These are phyloP conservation scores for Musa troglodytarum DNA, from an alignment of 176 grass and related monocot species.

Conservation along the genomic window DNA sequence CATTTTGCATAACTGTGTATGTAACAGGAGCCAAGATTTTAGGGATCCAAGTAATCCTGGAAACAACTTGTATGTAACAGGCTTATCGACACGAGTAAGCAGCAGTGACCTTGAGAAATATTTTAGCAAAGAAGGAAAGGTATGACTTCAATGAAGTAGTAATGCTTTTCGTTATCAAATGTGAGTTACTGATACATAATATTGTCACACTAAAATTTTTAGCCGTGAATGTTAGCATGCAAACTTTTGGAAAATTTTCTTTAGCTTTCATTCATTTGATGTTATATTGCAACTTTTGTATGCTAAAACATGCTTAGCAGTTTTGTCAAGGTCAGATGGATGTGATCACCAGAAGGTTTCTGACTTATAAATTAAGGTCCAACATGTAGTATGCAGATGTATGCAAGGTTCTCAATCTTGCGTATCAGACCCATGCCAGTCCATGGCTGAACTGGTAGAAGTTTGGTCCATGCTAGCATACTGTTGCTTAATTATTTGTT, in stretches of 20 bases:
- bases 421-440: no score
- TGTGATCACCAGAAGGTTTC: no score
- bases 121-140: slow-evolving; percentile 88
- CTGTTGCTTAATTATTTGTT: no score
- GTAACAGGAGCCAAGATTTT: slow-evolving; percentile 41
- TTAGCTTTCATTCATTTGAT: not conserved
- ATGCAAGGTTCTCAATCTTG: not conserved
- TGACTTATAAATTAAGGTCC: slow-evolving; percentile 1
- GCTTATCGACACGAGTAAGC: slow-evolving; percentile 74
- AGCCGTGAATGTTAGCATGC: not conserved
- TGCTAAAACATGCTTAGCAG: not conserved
- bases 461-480: no score
- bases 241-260: not conserved
- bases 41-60: slow-evolving; percentile 53
- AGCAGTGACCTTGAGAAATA: slow-evolving; percentile 68
- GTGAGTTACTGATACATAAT: not conserved
- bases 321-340: not conserved
- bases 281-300: not conserved
- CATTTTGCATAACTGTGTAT: slow-evolving; percentile 19
- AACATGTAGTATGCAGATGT: not conserved
- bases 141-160: slow-evolving; percentile 14
- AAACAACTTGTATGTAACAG: slow-evolving; percentile 92
- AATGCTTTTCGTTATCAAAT: slow-evolving; percentile 1
- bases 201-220: not conserved
- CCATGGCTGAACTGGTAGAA: no score